Base-by-base conservation (phyloP, 495 filamentous ascomycete genomes). In the Aspergillus kassunensis region DNA sequence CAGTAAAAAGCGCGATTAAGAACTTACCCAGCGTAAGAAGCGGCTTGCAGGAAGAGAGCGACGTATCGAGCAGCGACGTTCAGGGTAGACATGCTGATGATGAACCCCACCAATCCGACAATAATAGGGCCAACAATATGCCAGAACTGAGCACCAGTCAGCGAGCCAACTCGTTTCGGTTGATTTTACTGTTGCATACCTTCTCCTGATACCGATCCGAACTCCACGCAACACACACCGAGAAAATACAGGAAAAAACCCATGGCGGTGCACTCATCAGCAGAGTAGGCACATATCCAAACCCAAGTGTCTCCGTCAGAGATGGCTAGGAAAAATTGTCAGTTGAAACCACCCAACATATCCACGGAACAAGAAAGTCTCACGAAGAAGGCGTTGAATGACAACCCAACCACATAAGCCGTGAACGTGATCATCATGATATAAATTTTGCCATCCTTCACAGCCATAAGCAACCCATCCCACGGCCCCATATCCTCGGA, bases 181-280 rank as follows among this genome's bases (percentile, higher is more conserved):
- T 2, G 3, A 13, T 8, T 9, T 7, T 7, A 9, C 4, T 45
- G 27, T 46, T 11, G 20, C 55, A 44, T 8, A 69, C 66, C 58
- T 69, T 69, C 49, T 93, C 87, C 40, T 88, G 85, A 7, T 84
- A 88, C 50, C 77, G 74, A 64, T 95, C 89, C n/a, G 88, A 86
- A 66, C 90, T 86, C 75, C 80, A 87, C 11, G 86, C 81, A 58
- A 91, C 91, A 50, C 78, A 30, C 59, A 86, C 82, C 42, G 87
- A 82, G 21, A 81, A 83, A 30, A 89, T 75, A 45, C 90, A 83
- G 34, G 78, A 80, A 29, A 93, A 78, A 3, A 88, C 77, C 64
- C 87, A 88, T 12, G 86, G 86, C 4, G 89, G 89, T 2, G 83
- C 85, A 10, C 87, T 91, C 49, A 95, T 78, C 3, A 92, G 81